These are phyloP conservation scores for Trichomonas tenax DNA, from an alignment of 208 protist species.

Conservation along the genomic window DNA sequence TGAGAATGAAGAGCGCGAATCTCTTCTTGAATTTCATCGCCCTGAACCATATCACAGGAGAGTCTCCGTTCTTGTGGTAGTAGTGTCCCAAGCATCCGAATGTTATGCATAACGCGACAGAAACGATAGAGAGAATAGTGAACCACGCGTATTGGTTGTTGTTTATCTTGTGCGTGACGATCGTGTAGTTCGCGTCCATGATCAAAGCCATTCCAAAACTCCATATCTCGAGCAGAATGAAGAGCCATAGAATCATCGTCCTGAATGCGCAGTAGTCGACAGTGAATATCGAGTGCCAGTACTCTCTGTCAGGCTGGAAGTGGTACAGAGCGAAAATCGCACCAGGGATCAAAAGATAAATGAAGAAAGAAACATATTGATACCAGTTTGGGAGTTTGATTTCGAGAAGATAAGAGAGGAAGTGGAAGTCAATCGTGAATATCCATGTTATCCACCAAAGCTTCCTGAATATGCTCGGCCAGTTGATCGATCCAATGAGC, in stretches of 20 bases:
- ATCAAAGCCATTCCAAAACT: background rate
- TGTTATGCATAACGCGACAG: background rate
- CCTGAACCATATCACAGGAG: background rate
- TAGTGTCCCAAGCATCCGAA: background rate
- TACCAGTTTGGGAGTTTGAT: background rate
- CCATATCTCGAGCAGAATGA: background rate
- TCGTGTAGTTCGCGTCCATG: background rate
- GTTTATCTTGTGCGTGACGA: background rate
- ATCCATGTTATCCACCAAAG: background rate
- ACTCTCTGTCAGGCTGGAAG: background rate
- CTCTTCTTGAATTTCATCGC: background rate
- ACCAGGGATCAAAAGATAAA: background rate
- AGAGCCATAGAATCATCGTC: background rate
- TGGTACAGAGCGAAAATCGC: background rate
- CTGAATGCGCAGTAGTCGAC: background rate
- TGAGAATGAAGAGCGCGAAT: background rate
- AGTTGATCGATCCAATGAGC: background rate
- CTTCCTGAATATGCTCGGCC: background rate
- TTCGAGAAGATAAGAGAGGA: background rate
- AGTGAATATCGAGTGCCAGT: background rate
- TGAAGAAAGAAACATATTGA: background rate
- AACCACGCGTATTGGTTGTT: background rate
- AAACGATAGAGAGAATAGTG: background rate
- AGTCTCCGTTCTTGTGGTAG: background rate
- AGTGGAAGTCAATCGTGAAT: background rate